Evolutionary conservation across 1,284 basidiomycete species (phyloP), one percentile per base, ranked within the genome.

Genomic region (Earliella scabrosa): DNA sequence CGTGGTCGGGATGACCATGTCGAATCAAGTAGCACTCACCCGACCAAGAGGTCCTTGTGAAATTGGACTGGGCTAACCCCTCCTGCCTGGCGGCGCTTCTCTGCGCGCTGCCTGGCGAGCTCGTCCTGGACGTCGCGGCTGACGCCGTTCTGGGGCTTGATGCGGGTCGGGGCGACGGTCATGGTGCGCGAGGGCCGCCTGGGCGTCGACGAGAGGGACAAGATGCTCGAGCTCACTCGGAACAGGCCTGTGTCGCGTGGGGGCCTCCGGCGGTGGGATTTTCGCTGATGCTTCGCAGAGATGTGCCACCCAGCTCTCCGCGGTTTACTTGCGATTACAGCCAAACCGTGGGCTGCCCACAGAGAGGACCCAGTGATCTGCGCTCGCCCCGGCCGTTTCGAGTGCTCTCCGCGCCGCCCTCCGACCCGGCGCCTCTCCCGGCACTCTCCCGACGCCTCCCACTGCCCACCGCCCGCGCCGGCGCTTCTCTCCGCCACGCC

Each of bases 61-160:
- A 81, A 82, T 3, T 74, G 67, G 47, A 86, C 72, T 1, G 86
- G 87, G 54, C 86, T 87, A 4, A 79, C 76, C 20, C 81, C 69
- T 14, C 79, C 75, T 27, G 81, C 82, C 18, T 68, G 63, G 32
- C 73, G 73, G 32, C 85, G 77, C 51, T 77, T 74, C 50, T 72
- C 72, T 32, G 69, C 69, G 34, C 74, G 73, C 53, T 74, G 72
- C 53, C 72, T 73, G 56, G 80, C 65, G 20, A 82, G 73, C 49
- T 73, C 66, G 41, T 74, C 75, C 65, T 82, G 72, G 35, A 82
- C 75, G 60, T 83, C 79, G 65, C 75, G 77, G 64, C 77, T 74
- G 27, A 68, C 63, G 43, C 51, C 60, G 35, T 61, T 40, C 46
- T 41, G 52, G 41, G 36, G 48, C 49, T 18, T 44, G 58, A 36